Conservation (phyloP, 306 rosid genomes). For the Parietaria judaica region DNA sequence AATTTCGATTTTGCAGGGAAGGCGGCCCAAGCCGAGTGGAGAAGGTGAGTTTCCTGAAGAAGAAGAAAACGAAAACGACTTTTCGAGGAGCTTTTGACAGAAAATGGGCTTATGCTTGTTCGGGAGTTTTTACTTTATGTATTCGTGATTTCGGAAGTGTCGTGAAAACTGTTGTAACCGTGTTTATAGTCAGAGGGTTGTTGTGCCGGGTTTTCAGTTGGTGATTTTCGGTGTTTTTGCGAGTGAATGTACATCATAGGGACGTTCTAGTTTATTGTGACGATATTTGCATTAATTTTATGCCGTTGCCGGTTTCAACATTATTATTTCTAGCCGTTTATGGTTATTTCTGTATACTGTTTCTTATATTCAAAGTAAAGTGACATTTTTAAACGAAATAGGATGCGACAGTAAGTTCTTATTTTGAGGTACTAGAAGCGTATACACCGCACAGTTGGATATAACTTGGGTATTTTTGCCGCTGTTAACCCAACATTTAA, state of each 20-base stretch:
- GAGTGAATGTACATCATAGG: constrained; percentile 96
- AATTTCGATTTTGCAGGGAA: constrained; percentile 50
- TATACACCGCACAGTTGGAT: no score
- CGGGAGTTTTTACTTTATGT: constrained; percentile 22
- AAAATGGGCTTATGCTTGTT: constrained; percentile 26
- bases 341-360: constrained; percentile 23
- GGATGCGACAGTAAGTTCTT: no score
- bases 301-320: constrained; percentile 33
- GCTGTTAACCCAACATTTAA: no score
- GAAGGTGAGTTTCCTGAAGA: constrained; percentile 39
- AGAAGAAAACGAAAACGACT: constrained; percentile 8
- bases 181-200: constrained; percentile 31
- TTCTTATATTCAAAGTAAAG: constrained; percentile 3
- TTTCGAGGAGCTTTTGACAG: constrained; percentile 24
- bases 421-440: no score
- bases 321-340: constrained; percentile 30
- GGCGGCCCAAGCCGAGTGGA: constrained; percentile 89
- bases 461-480: no score
- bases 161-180: constrained; percentile 22
- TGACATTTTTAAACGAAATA: no score
- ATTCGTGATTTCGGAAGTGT: constrained; percentile 27
- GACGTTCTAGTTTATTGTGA: constrained; percentile 29
- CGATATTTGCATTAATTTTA: constrained; percentile 22
- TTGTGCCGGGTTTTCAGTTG: constrained; percentile 24
- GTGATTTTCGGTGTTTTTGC: constrained; percentile 51